Evolutionary conservation across 495 filamentous ascomycete genomes (phyloP), one percentile per base, ranked within the genome.

Genomic region (Talaromyces borbonicus): DNA sequence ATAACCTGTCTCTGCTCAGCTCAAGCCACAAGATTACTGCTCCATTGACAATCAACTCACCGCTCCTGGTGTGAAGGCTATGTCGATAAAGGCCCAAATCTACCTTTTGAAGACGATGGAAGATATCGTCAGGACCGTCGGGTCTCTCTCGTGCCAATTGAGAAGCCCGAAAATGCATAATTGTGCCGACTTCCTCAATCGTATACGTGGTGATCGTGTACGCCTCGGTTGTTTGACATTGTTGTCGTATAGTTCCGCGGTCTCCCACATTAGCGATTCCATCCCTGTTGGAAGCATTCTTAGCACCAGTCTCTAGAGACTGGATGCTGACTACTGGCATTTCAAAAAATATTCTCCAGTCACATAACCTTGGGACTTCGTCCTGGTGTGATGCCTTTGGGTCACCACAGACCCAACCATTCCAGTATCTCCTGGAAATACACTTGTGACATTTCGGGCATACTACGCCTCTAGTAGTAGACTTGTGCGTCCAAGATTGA

Each of bases 391-490:
- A 23, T 3, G 3, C 22, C 35, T 11, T 38, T 15, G 52, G 46
- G 40, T 62, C 60, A 6, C 47, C 32, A 47, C 87, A 94, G 11
- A 61, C 58, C 84, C 83, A 89, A 0, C 68, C 67, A 15, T 60
- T 52, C 84, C 84, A 94, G 30, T 69, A 56, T 11, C 68, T 58
- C 7, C 86, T 71, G 2, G 76, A 67, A 27, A 70, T 78, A 54
- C 85, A 87, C 25, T 78, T 71, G 0, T 65, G 60, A 52, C 88
- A 94, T n/a, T 59, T 46, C 0, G 78, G 80, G 50, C 88, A 95
- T 1, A 85, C 80, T 42, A 92, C 79, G 0, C 86, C 88, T 46
- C 68, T 71, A 73, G 73, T 78, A 11, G 62, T 58, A 16, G 63
- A 57, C 2, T 63, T 58, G 18, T 58, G 58, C 3, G 57, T 55